Evolutionary conservation across 768 basidiomycete genomes (phyloP).

Genomic region (Grammothele lineata): DNA sequence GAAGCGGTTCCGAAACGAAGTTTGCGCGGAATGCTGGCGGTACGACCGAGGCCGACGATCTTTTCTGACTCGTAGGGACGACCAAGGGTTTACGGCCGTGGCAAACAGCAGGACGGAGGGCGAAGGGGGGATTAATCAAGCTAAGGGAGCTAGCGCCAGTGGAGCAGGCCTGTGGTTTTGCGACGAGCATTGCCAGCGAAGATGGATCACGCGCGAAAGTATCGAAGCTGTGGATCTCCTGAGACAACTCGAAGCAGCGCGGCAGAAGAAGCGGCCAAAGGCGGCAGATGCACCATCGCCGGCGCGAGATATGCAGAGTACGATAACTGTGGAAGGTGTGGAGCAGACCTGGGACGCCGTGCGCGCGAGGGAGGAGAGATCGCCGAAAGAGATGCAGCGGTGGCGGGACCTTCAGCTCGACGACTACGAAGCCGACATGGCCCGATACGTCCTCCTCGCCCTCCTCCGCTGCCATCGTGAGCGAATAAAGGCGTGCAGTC

Average conservation of each 20-base stretch:
- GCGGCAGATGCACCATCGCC: constrained; percentile 6
- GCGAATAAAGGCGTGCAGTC: no score
- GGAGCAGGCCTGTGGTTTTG: constrained; percentile 54
- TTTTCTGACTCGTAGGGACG: constrained; percentile 25
- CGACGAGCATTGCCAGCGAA: constrained; percentile 39
- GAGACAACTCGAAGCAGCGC: constrained; percentile 17
- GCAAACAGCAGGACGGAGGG: not conserved
- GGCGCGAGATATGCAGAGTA: no score
- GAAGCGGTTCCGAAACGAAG: constrained; percentile 61
- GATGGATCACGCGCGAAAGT: constrained; percentile 35
- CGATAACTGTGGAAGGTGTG: constrained; percentile 36
- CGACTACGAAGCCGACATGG: constrained; percentile 26
- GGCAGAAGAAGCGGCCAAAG: constrained; percentile 17
- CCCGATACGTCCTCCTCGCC: constrained; percentile 26
- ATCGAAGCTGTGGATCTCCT: constrained; percentile 14
- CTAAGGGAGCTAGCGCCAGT: not conserved
- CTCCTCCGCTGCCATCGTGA: constrained; percentile 20
- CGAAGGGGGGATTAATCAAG: no score
- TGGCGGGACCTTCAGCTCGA: constrained; percentile 23
- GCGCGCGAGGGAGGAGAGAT: constrained; percentile 30
- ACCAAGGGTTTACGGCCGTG: constrained; percentile 10
- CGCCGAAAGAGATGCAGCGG: constrained; percentile 17
- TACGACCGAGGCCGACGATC: constrained; percentile 42
- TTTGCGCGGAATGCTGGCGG: constrained; percentile 61
- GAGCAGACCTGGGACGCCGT: constrained; percentile 42